These are phyloP conservation scores for rapeseed (Brassica napus) DNA, from an alignment of 345 rosid species.

Conservation along the genomic window DNA sequence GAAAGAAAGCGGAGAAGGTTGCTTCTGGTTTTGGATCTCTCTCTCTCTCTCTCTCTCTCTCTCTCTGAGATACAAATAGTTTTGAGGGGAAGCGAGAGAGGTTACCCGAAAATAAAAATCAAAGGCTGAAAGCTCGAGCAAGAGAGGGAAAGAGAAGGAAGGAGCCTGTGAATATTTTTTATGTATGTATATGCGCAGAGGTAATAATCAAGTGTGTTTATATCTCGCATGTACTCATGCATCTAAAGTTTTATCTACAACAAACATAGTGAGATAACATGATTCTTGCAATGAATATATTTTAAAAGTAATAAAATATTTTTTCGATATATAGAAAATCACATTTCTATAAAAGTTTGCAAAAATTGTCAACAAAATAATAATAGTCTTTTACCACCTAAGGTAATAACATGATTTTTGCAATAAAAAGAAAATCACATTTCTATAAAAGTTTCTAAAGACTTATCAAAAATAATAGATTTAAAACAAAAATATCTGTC, in stretches of 20 bases:
- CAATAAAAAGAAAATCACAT: background rate
- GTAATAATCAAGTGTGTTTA: background rate
- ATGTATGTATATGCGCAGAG: background rate
- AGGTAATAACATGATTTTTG: background rate
- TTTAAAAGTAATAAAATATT: background rate
- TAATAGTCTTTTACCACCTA: background rate
- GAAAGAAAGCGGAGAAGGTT: slow-evolving; percentile 7
- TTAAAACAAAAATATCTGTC: too few relatives aligned
- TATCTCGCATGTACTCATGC: background rate
- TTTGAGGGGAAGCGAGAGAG: slow-evolving; percentile 8
- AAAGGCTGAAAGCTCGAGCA: slow-evolving; percentile 29
- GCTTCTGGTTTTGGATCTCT: slow-evolving; percentile 30
- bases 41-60: background rate
- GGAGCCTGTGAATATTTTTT: background rate
- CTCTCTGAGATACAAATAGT: slow-evolving; percentile 13
- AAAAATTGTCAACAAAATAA: background rate
- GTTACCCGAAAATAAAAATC: slow-evolving; percentile 25
- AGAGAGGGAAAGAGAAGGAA: slow-evolving; percentile 37
- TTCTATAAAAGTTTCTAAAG: background rate
- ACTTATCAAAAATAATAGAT: background rate
- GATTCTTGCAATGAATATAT: background rate
- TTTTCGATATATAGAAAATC: background rate
- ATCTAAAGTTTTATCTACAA: background rate
- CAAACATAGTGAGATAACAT: background rate
- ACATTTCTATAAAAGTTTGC: background rate